Evolutionary conservation across 73 alveolate genomes (phyloP).

Genomic region (Stentor coeruleus): DNA sequence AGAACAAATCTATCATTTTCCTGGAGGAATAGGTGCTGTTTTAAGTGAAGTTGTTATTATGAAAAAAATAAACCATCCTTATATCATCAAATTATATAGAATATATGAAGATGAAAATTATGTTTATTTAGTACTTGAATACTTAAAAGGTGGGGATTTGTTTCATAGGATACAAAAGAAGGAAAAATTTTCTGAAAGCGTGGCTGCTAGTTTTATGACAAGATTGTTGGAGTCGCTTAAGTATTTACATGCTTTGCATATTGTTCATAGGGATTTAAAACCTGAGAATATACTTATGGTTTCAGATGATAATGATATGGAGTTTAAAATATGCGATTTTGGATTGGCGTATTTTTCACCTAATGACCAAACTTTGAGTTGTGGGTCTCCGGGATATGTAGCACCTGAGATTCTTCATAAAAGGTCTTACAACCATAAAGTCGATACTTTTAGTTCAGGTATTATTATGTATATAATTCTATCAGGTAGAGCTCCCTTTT

Average conservation of each 20-base stretch:
- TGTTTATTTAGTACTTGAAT: conserved; percentile 48
- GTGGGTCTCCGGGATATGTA: conserved; percentile 74
- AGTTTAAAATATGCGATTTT: conserved; percentile 55
- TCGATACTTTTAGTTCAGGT: conserved; percentile 68
- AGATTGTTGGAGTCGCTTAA: conserved; percentile 30
- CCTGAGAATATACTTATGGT: conserved; percentile 68
- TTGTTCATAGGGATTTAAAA: conserved; percentile 68
- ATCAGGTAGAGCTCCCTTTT: conserved; percentile 61
- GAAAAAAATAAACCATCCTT: conserved; percentile 31
- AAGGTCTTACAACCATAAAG: conserved; percentile 42
- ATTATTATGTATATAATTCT: conserved; percentile 55
- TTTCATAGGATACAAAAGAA: conserved; percentile 30
- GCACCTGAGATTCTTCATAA: conserved; percentile 77
- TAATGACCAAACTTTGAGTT: background rate
- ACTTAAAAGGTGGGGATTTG: conserved; percentile 48
- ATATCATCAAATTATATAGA: conserved; percentile 33
- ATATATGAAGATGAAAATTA: conserved; percentile 46
- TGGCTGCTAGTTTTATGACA: background rate
- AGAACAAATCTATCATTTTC: background rate
- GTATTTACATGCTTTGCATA: conserved; percentile 43
- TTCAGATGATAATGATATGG: conserved; percentile 49
- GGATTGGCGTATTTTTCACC: conserved; percentile 50
- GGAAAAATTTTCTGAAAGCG: background rate
- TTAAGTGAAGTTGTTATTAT: conserved; percentile 30
- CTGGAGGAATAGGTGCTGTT: background rate